Conservation (phyloP, 192 early-diverging fungal species). For the Backusella sp. region DNA sequence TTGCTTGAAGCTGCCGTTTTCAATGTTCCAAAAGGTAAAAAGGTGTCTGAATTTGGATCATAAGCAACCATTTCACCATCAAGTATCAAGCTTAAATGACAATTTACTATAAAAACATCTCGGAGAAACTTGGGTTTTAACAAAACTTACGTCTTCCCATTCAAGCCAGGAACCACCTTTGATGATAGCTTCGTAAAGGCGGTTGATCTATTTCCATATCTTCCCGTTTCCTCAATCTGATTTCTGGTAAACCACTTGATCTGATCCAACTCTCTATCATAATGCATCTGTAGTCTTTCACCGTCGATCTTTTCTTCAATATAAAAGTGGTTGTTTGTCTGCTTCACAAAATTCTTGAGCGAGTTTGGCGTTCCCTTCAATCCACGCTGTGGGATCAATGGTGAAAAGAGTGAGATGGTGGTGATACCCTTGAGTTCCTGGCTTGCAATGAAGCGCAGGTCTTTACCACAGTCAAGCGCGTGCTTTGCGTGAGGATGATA, state of each 20-base stretch:
- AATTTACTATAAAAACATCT: no score
- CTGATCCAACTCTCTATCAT: slow-evolving; percentile 3
- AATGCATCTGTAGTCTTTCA: slow-evolving; percentile 72
- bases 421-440: slow-evolving; percentile 49
- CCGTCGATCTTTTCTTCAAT: slow-evolving; percentile 86
- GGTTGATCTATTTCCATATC: slow-evolving; percentile 58
- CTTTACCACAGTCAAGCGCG: slow-evolving; percentile 62
- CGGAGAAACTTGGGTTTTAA: no score
- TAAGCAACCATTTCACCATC: slow-evolving; percentile 84
- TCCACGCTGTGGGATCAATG: slow-evolving; percentile 72
- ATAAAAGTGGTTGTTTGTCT: slow-evolving; percentile 50
- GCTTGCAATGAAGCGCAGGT: neutral
- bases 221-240: slow-evolving; percentile 66
- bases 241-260: slow-evolving; percentile 65
- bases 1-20: slow-evolving; percentile 63
- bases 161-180: neutral
- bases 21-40: slow-evolving; percentile 70
- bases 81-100: slow-evolving; percentile 56
- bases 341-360: slow-evolving; percentile 36
- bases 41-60: slow-evolving; percentile 57
- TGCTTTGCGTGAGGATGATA: slow-evolving; percentile 73
- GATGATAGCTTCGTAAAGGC: slow-evolving; percentile 18
- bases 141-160: slow-evolving; percentile 7
- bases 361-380: slow-evolving; percentile 46
- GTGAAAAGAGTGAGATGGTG: slow-evolving; percentile 52